phyloP scores from a whole-genome alignment of 2,329 filamentous ascomycete genomes.

The Aspergillus sp. region DNA sequence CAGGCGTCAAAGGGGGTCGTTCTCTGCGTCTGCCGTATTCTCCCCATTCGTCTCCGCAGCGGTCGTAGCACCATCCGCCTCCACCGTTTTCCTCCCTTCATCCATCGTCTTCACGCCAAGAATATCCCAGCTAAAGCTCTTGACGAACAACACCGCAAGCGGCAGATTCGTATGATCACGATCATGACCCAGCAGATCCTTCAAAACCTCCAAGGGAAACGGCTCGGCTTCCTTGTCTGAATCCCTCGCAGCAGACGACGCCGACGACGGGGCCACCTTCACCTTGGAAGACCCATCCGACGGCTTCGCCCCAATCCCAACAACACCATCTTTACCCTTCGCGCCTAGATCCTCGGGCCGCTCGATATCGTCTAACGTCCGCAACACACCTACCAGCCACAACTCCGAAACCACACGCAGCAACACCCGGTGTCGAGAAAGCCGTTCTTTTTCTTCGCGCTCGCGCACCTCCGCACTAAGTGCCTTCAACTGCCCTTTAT shows the following conservation, averaged over 20 bases:
- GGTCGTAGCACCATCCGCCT: conserved; percentile 70
- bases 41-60: conserved; percentile 46
- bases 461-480: conserved; percentile 78
- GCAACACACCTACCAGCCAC: conserved; percentile 86
- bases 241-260: conserved; percentile 36
- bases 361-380: conserved; percentile 69
- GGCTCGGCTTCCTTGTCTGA: conserved; percentile 73
- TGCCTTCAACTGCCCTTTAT: conserved; percentile 76
- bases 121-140: conserved; percentile 93
- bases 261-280: conserved; percentile 53
- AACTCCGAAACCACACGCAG: conserved; percentile 89
- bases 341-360: conserved; percentile 57
- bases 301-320: conserved; percentile 33
- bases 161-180: conserved; percentile 88
- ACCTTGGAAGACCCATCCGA: conserved; percentile 58
- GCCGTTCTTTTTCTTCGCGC: conserved; percentile 90
- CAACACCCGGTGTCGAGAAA: conserved; percentile 78
- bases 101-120: conserved; percentile 70
- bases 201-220: conserved; percentile 94
- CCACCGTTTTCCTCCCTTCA: conserved; percentile 78
- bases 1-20: conserved; percentile 68
- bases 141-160: conserved; percentile 89
- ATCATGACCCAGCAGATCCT: conserved; percentile 91
- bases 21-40: conserved; percentile 39
- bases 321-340: conserved; percentile 51